Evolutionary conservation across 768 basidiomycete species (phyloP).

Genomic region (Kwoniella sp.): DNA sequence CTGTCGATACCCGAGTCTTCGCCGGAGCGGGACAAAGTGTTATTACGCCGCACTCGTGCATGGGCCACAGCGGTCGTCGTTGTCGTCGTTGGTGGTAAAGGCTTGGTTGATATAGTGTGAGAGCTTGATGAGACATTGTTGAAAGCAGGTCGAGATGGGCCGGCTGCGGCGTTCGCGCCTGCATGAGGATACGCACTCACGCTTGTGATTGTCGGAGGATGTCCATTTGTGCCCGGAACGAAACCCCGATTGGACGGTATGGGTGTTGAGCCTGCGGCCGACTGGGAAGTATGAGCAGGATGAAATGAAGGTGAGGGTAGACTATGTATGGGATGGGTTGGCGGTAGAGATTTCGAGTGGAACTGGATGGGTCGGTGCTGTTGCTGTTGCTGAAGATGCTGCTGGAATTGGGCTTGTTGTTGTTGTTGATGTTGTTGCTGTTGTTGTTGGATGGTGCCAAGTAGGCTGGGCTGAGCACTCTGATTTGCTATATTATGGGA

Average conservation of each 20-base stretch:
- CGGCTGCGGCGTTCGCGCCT: not conserved
- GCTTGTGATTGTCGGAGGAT: not conserved
- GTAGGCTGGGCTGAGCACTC: not conserved
- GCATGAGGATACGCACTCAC: not conserved
- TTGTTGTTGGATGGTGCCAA: not conserved
- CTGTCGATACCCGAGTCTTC: slow-evolving; percentile 23
- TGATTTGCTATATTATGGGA: not conserved
- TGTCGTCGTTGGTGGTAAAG: not conserved
- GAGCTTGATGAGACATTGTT: not conserved
- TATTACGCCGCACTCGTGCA: not conserved
- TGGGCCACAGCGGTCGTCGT: not conserved
- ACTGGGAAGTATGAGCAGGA: not conserved
- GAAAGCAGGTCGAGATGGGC: not conserved
- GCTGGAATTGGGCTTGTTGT: not conserved
- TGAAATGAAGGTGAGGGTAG: not conserved
- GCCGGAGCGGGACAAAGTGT: not conserved
- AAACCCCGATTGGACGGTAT: not conserved
- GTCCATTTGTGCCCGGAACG: not conserved
- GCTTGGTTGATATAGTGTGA: not conserved
- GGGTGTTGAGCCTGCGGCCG: not conserved
- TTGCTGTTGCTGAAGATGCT: not conserved
- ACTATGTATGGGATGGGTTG: not conserved
- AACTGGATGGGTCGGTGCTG: not conserved
- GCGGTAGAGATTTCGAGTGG: not conserved
- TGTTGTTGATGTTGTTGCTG: not conserved